Evolutionary conservation across 1,139 yeast species (phyloP).

Genomic region (Zygosaccharomyces pseudobailii): DNA sequence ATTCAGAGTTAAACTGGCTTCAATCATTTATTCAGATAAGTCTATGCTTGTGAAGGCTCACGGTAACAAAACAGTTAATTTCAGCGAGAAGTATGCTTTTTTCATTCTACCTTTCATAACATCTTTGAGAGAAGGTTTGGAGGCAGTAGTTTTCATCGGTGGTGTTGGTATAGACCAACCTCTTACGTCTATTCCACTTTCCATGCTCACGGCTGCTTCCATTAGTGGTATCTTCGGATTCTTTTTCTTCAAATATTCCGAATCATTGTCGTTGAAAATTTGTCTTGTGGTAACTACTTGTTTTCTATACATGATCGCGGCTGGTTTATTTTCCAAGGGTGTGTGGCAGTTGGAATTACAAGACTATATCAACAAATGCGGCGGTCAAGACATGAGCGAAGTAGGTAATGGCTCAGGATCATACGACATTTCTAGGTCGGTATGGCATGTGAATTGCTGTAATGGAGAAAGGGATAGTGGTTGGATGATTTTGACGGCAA

Average conservation of each 20-base stretch:
- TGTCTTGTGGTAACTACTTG: constrained; percentile 82
- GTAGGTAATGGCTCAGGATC: constrained; percentile 93
- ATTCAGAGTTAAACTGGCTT: constrained; percentile 87
- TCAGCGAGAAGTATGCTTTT: constrained; percentile 64
- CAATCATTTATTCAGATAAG: constrained; percentile 49
- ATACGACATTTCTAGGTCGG: constrained; percentile 69
- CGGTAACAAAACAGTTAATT: constrained; percentile 31
- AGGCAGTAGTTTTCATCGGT: constrained; percentile 88
- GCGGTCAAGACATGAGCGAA: constrained; percentile 86
- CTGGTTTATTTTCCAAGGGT: constrained; percentile 86
- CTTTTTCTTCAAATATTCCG: constrained; percentile 71
- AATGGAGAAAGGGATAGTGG: constrained; percentile 87
- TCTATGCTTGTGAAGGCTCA: constrained; percentile 16
- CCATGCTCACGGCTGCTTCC: constrained; percentile 66
- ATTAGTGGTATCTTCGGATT: constrained; percentile 67
- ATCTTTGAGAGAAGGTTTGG: constrained; percentile 83
- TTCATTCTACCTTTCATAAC: constrained; percentile 80
- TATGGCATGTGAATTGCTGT: constrained; percentile 98
- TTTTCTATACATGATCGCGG: constrained; percentile 78
- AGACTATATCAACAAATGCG: constrained; percentile 55
- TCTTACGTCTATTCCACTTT: constrained; percentile 73
- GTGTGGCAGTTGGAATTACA: constrained; percentile 86
- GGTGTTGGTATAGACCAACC: constrained; percentile 80
- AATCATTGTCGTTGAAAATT: constrained; percentile 68
- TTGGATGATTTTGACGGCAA: constrained; percentile 89